These are phyloP conservation scores for Trichophyton benhamiae DNA, from an alignment of 2,329 filamentous ascomycete genomes.

Conservation along the genomic window DNA sequence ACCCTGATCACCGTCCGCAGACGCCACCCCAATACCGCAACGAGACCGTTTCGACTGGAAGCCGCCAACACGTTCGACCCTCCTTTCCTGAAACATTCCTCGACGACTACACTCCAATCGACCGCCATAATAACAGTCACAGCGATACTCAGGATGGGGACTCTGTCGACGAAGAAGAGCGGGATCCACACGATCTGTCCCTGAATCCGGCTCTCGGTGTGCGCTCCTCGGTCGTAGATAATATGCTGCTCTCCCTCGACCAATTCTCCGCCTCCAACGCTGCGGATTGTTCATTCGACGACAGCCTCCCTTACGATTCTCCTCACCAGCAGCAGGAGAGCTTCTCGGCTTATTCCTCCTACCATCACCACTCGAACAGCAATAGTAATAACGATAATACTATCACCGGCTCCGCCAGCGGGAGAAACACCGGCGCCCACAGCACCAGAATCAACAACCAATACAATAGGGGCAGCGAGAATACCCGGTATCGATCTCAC, in stretches of 20 bases:
- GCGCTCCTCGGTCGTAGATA: constrained; percentile 83
- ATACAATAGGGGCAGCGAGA: neutral
- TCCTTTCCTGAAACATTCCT: constrained; percentile 33
- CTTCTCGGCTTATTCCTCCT: constrained; percentile 20
- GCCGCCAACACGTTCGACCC: constrained; percentile 13
- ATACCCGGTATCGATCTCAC: constrained; percentile 42
- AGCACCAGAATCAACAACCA: neutral
- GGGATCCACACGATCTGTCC: constrained; percentile 22
- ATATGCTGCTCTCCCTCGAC: constrained; percentile 89
- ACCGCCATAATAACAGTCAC: constrained; percentile 10
- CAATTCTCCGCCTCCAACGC: constrained; percentile 42
- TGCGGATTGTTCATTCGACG: constrained; percentile 16
- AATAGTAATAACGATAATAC: constrained; percentile 14
- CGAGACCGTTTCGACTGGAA: neutral
- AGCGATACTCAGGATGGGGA: constrained; percentile 10
- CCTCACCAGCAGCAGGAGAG: constrained; percentile 29
- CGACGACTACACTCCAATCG: constrained; percentile 24
- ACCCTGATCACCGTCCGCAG: constrained; percentile 11
- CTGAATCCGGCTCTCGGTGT: constrained; percentile 49
- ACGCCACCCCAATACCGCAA: constrained; percentile 25
- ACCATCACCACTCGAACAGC: constrained; percentile 19
- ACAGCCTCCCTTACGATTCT: constrained; percentile 1
- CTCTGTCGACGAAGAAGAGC: constrained; percentile 25
- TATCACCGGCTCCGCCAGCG: neutral
- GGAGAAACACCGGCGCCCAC: neutral